Conservation (phyloP, 2,329 filamentous ascomycete species). For the Cladophialophora immunda region DNA sequence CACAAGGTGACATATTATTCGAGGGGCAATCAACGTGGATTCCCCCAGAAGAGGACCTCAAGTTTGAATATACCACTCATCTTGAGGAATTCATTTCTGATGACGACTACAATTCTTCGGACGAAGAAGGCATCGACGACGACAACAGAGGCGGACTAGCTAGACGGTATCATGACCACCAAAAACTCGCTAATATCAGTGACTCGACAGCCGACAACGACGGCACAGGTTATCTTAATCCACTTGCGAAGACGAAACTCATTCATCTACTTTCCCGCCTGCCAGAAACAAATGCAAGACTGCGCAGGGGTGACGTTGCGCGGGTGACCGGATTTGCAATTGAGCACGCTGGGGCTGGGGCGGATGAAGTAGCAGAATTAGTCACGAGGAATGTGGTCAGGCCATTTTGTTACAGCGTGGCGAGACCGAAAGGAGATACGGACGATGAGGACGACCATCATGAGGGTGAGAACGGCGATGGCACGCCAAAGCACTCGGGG, state of each 20-base stretch:
- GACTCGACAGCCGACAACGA: conserved; percentile 45
- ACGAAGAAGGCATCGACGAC: conserved; percentile 75
- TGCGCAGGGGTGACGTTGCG: conserved; percentile 86
- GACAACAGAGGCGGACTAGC: conserved; percentile 48
- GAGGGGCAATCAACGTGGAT: conserved; percentile 82
- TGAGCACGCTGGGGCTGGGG: conserved; percentile 81
- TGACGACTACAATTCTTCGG: conserved; percentile 84
- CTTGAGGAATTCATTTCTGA: conserved; percentile 84
- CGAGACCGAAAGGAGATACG: conserved; percentile 45
- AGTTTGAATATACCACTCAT: conserved; percentile 80
- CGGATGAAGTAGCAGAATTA: conserved; percentile 90
- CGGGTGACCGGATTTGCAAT: conserved; percentile 89
- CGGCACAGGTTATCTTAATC: conserved; percentile 76
- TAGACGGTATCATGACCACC: conserved; percentile 50
- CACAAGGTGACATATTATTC: conserved; percentile 66
- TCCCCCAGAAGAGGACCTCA: conserved; percentile 74
- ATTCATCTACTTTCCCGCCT: conserved; percentile 83
- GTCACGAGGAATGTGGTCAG: conserved; percentile 82
- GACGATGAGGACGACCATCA: conserved; percentile 38
- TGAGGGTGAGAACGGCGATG: conserved; percentile 41
- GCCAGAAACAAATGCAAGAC: conserved; percentile 75
- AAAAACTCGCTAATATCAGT: conserved; percentile 37
- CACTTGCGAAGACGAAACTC: conserved; percentile 83
- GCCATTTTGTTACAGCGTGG: conserved; percentile 73
- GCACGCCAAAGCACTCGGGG: background rate